These are phyloP conservation scores for Ganoderma sinense DNA, from an alignment of 1,284 basidiomycete genomes.

Conservation along the genomic window DNA sequence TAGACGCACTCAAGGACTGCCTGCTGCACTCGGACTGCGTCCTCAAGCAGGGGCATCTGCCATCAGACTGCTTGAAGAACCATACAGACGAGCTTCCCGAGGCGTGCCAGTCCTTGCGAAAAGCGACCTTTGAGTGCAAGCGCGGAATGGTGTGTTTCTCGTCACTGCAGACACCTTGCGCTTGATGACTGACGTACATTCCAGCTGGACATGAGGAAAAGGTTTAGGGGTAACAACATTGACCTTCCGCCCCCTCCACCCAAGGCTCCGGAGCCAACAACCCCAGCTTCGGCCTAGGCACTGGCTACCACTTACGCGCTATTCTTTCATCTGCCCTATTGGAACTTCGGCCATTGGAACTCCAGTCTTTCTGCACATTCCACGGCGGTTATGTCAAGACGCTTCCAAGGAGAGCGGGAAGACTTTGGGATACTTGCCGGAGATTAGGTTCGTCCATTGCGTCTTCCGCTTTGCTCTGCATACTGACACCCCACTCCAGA, in stretches of 20 bases:
- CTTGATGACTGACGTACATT: not conserved
- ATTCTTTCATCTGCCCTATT: not conserved
- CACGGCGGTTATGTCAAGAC: not conserved
- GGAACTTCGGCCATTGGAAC: not conserved
- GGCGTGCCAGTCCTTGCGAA: slow-evolving; percentile 76
- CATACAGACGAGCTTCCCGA: slow-evolving; percentile 79
- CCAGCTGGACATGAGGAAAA: slow-evolving; percentile 86
- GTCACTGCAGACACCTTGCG: not conserved
- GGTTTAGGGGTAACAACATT: slow-evolving; percentile 79
- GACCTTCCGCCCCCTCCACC: slow-evolving; percentile 39
- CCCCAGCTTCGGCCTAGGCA: slow-evolving; percentile 7
- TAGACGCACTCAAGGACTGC: slow-evolving; percentile 81
- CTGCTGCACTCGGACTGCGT: slow-evolving; percentile 86
- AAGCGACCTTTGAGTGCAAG: slow-evolving; percentile 88
- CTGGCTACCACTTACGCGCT: not conserved
- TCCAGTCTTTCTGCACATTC: not conserved
- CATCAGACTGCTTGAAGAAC: slow-evolving; percentile 81
- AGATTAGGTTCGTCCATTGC: not conserved
- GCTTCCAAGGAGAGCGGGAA: not conserved
- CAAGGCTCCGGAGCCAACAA: slow-evolving; percentile 20
- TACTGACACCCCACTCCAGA: not conserved
- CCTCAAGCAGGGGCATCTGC: slow-evolving; percentile 71
- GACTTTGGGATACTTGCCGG: too few species aligned
- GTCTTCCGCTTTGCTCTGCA: not conserved
- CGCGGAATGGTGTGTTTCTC: slow-evolving; percentile 78